Base-by-base conservation (phyloP, 2,329 filamentous ascomycete species). In the Ceratocystis harringtonii region DNA sequence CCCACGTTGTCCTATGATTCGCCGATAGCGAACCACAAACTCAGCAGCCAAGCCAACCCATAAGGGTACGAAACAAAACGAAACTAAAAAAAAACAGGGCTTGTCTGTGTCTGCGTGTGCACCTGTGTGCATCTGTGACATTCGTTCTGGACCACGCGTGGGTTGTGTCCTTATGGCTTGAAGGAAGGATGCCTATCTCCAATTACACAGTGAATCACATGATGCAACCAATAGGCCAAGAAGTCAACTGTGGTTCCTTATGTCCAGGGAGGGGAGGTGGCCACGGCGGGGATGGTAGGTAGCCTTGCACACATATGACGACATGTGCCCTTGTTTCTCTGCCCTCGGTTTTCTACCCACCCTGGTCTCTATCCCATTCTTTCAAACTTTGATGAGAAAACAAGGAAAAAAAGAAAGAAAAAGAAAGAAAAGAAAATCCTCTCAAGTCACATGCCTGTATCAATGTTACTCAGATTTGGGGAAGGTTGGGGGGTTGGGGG, bases 1-100 rank as follows among this genome's bases (percentile, higher is more conserved):
- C 22, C 52, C 52, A 57, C 52, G 52, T 57, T 57, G 52, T 57
- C 28, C 30, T 32, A 28, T 57, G 52, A 57, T 57, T 57, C 52
- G 52, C 28, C 25, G 30, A 17, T 7, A 55, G 25, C 12, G 22
- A 55, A 5, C 50, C 36, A 12, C 36, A 10, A 41, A 55, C 19
- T 5, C 17, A 17, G 19, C n/a, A 17, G 44, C 15, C 15, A 19
- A 48, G 19, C 36, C 36, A 41, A 8, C 3, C 10, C 17, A 48
- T 4, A 48, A 19, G 19, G 8, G 44, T 2, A 48, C 17, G 19
- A 19, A 48, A 48, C 17, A 5, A 19, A 48, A 48, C n/a, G n/a
- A 48, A 19, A 45, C 41, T 1, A 45, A n/a, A 19, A 45, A 15
- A 57, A 57, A 57, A 32, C 52, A 32, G 28, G 28, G 3, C 52